Conservation (phyloP, 305 asterid species). For the Petunia hybrid region DNA sequence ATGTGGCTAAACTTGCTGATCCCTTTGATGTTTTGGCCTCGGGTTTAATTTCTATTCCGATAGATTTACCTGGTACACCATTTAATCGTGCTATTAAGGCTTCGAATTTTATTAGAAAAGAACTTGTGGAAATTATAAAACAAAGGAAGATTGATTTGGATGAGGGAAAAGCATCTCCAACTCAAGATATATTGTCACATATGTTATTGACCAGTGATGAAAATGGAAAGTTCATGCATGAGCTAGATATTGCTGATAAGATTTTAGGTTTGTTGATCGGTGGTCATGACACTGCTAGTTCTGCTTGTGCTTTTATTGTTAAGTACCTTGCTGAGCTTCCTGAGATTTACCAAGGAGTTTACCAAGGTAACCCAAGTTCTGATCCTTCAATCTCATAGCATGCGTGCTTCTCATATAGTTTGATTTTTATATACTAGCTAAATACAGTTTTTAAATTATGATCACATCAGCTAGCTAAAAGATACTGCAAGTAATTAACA, state of each 20-base stretch:
- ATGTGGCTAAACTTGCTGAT: conserved; percentile 55
- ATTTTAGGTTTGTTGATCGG: conserved; percentile 79
- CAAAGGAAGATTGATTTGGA: conserved; percentile 63
- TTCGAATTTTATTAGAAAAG: conserved; percentile 54
- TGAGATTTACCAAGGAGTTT: conserved; percentile 62
- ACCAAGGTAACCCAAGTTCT: conserved; percentile 51
- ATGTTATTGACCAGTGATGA: conserved; percentile 71
- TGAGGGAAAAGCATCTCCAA: conserved; percentile 60
- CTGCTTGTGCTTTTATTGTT: conserved; percentile 77
- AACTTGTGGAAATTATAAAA: conserved; percentile 56
- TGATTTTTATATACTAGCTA: too few relatives aligned
- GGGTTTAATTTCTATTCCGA: conserved; percentile 67
- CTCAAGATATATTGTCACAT: conserved; percentile 75
- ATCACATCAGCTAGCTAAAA: not conserved
- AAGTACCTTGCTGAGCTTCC: conserved; percentile 81
- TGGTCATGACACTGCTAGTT: conserved; percentile 89
- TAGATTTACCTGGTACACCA: conserved; percentile 79
- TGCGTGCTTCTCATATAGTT: too few relatives aligned
- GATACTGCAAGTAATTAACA: not conserved
- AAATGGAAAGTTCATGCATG: conserved; percentile 68
- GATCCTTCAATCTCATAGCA: too few relatives aligned
- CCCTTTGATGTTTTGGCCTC: conserved; percentile 63
- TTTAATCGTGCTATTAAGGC: conserved; percentile 71
- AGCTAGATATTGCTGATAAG: conserved; percentile 68
- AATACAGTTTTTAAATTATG: too few relatives aligned